Conservation (phyloP, 352 stramenopile species). For the Phytophthora pluvialis region DNA sequence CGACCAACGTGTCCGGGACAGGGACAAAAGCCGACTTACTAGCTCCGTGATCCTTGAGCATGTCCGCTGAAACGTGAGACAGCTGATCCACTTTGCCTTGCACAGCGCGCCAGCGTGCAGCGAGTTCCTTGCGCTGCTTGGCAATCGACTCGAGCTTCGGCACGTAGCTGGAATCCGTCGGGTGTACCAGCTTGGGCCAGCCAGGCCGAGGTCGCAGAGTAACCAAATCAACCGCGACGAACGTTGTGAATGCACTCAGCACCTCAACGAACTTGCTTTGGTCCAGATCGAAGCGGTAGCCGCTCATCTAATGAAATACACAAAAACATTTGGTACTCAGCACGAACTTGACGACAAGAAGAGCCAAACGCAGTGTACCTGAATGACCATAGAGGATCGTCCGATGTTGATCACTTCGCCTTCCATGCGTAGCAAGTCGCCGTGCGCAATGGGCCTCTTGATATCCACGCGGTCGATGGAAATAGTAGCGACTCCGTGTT, state of each 20-base stretch:
- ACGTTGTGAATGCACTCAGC: constrained; percentile 75
- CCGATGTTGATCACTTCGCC: constrained; percentile 68
- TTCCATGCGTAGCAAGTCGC: constrained; percentile 68
- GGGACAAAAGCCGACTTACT: constrained; percentile 47
- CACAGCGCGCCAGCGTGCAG: constrained; percentile 64
- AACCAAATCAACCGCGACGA: constrained; percentile 68
- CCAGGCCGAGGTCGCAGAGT: constrained; percentile 55
- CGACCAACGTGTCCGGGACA: constrained; percentile 69
- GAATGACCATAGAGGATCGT: constrained; percentile 57
- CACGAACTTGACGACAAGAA: too few relatives aligned
- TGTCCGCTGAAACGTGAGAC: constrained; percentile 62
- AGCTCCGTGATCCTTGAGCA: constrained; percentile 58
- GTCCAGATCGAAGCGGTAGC: constrained; percentile 72
- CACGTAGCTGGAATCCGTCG: constrained; percentile 49
- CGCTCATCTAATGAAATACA: constrained; percentile 36
- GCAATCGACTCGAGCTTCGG: constrained; percentile 59
- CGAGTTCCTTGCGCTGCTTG: constrained; percentile 69
- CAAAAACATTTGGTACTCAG: too few relatives aligned
- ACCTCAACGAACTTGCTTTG: constrained; percentile 71
- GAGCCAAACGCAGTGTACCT: constrained; percentile 9
- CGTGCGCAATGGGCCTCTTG: constrained; percentile 65
- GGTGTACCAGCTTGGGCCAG: constrained; percentile 53
- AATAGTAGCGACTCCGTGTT: constrained; percentile 57
- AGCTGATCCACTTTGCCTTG: constrained; percentile 73
- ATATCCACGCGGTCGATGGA: constrained; percentile 75